Conservation (phyloP, 23 red algal genomes). For the Gracilaria vermiculophylla region DNA sequence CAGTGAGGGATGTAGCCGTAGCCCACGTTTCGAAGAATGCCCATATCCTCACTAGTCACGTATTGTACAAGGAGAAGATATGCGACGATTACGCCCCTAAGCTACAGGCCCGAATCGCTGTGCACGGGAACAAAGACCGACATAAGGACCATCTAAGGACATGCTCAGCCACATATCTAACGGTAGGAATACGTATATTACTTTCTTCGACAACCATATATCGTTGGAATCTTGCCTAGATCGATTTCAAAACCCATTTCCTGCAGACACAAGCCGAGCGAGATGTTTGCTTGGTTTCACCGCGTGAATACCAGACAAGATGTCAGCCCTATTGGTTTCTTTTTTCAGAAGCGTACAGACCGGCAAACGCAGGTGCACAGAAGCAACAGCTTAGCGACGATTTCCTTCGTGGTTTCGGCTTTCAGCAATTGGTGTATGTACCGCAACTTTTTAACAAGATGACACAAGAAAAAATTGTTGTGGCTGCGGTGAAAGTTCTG, state of each 20-base stretch:
- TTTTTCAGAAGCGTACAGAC: conserved; percentile 23
- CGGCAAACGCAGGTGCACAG: conserved; percentile 32
- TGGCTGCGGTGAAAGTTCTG: conserved; percentile 5
- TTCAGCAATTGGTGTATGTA: conserved; percentile 10
- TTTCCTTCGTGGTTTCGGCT: conserved; percentile 1
- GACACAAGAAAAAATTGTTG: background rate
- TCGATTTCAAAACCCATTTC: conserved; percentile 40
- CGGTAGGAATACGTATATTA: conserved; percentile 11
- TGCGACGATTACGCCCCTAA: background rate
- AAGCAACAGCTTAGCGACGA: conserved; percentile 19
- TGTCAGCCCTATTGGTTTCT: conserved; percentile 11
- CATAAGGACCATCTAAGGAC: background rate
- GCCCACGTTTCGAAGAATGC: background rate
- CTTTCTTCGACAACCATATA: background rate
- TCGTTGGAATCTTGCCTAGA: conserved; percentile 22
- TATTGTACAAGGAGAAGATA: conserved; percentile 36
- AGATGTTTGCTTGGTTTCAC: conserved; percentile 46
- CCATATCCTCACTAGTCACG: conserved; percentile 5
- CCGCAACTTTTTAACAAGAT: conserved; percentile 38
- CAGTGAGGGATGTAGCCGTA: background rate
- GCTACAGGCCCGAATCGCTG: conserved; percentile 3
- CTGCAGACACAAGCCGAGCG: conserved; percentile 23
- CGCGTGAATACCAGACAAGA: background rate
- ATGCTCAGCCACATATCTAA: background rate
- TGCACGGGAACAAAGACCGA: background rate